Evolutionary conservation across 768 basidiomycete species (phyloP).

Genomic region (Mycena crocata): DNA sequence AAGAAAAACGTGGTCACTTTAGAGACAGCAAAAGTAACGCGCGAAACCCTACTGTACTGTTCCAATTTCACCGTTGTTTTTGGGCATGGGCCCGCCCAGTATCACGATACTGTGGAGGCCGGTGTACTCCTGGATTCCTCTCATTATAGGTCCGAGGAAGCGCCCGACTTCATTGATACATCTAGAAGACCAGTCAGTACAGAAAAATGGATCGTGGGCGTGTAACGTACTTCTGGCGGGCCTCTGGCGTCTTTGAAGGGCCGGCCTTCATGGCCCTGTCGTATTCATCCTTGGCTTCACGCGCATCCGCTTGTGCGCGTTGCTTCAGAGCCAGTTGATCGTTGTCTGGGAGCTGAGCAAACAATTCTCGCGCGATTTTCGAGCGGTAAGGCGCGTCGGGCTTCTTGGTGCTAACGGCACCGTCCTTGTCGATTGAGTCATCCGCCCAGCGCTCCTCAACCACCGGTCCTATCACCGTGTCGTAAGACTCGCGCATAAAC

Average conservation of each 20-base stretch:
- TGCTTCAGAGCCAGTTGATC: neutral
- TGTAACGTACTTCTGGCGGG: neutral
- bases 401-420: neutral
- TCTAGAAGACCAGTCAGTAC: neutral
- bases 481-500: slow-evolving; percentile 7
- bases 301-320: neutral
- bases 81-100: neutral
- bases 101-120: neutral
- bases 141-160: neutral
- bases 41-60: neutral
- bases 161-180: neutral
- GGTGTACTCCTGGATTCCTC: neutral
- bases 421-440: neutral
- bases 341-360: neutral
- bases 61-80: neutral
- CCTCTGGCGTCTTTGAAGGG: slow-evolving; percentile 4
- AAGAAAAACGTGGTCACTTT: neutral
- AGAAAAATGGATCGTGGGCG: accelerated
- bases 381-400: neutral
- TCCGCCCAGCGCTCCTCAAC: slow-evolving; percentile 2
- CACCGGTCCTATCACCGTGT: neutral
- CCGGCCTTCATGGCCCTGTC: neutral
- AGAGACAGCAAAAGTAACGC: neutral
- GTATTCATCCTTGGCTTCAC: neutral
- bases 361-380: neutral